Evolutionary conservation across 2,329 filamentous ascomycete species (phyloP).

Genomic region (Monosporascus sp.): DNA sequence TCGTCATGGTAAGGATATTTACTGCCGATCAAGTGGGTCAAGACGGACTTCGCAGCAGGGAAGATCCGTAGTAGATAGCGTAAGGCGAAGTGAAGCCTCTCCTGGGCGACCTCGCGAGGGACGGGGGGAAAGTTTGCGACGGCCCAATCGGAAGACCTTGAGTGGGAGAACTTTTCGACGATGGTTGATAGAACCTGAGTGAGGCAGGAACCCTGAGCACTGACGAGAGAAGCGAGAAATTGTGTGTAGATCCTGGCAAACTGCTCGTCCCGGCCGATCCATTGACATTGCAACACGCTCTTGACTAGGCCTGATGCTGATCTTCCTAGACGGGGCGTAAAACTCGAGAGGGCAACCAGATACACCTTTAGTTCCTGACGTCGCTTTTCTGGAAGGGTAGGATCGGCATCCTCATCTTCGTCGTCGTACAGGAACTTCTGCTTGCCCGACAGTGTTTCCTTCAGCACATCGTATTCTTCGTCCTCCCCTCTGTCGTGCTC

Average conservation of each 20-base stretch:
- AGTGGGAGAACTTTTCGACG: slow-evolving; percentile 67
- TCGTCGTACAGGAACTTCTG: slow-evolving; percentile 39
- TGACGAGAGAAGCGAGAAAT: slow-evolving; percentile 69
- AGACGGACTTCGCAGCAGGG: slow-evolving; percentile 67
- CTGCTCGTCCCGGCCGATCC: slow-evolving; percentile 59
- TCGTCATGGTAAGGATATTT: slow-evolving; percentile 77
- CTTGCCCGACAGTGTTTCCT: slow-evolving; percentile 52
- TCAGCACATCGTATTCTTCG: slow-evolving; percentile 57
- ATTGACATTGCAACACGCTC: slow-evolving; percentile 55
- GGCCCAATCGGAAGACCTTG: slow-evolving; percentile 39
- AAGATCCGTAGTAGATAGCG: slow-evolving; percentile 75
- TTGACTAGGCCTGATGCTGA: slow-evolving; percentile 56
- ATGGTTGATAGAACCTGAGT: slow-evolving; percentile 72
- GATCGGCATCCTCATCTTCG: slow-evolving; percentile 41
- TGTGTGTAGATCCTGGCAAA: slow-evolving; percentile 65
- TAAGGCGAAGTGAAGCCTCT: slow-evolving; percentile 70
- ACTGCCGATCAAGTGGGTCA: slow-evolving; percentile 61
- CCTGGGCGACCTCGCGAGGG: slow-evolving; percentile 59
- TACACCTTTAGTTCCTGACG: slow-evolving; percentile 56
- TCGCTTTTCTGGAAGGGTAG: slow-evolving; percentile 26
- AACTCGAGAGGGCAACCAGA: slow-evolving; percentile 58
- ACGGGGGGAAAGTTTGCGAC: slow-evolving; percentile 55
- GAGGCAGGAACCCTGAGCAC: slow-evolving; percentile 76
- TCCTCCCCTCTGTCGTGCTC: slow-evolving; percentile 53
- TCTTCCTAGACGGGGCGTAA: slow-evolving; percentile 55